These are phyloP conservation scores for Lachnellula subtilissima DNA, from an alignment of 2,329 filamentous ascomycete genomes.

Conservation along the genomic window DNA sequence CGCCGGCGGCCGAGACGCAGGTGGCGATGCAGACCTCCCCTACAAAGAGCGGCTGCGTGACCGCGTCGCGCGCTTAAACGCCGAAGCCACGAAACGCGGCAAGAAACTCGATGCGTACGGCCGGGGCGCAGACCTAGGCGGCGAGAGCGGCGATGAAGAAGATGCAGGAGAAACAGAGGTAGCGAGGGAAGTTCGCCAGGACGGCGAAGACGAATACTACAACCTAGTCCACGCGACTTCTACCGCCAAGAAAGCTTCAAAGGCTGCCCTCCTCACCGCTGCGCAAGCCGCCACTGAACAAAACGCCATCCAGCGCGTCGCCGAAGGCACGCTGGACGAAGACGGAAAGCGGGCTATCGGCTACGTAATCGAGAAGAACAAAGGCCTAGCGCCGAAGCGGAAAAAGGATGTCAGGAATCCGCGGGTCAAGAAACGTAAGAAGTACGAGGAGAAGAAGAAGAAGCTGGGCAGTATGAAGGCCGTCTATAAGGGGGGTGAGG, in stretches of 20 bases:
- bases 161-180: slow-evolving; percentile 30
- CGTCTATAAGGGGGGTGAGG: slow-evolving; percentile 80
- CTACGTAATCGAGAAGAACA: slow-evolving; percentile 96
- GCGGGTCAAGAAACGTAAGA: slow-evolving; percentile 95
- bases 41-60: slow-evolving; percentile 86
- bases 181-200: slow-evolving; percentile 34
- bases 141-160: slow-evolving; percentile 42
- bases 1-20: slow-evolving; percentile 65
- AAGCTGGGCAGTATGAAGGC: slow-evolving; percentile 84
- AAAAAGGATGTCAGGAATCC: slow-evolving; percentile 96
- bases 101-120: slow-evolving; percentile 58
- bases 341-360: slow-evolving; percentile 91
- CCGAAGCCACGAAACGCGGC: slow-evolving; percentile 81
- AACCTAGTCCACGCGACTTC: slow-evolving; percentile 72
- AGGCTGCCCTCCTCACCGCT: slow-evolving; percentile 41
- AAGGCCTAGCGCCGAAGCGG: slow-evolving; percentile 81
- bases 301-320: slow-evolving; percentile 45
- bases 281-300: slow-evolving; percentile 52
- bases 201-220: slow-evolving; percentile 76
- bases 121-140: slow-evolving; percentile 59
- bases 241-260: slow-evolving; percentile 57
- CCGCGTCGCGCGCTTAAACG: slow-evolving; percentile 77
- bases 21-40: slow-evolving; percentile 78
- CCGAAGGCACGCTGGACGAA: slow-evolving; percentile 60
- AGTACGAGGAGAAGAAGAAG: slow-evolving; percentile 96